Base-by-base conservation (phyloP, 495 filamentous ascomycete species). In the Neurospora pannonica region DNA sequence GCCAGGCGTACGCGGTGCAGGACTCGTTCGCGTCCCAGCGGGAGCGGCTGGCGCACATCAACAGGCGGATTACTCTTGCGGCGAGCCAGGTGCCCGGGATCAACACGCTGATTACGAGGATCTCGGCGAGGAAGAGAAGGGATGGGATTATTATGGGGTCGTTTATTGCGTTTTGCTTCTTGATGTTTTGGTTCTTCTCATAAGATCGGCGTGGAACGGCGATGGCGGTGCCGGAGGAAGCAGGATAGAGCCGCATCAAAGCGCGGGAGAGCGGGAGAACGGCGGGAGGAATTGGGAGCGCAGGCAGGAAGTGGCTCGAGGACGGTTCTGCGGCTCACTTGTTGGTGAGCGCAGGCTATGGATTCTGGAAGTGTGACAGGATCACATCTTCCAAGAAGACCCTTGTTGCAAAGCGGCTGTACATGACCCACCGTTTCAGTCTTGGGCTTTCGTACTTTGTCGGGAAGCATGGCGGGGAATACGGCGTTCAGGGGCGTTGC, bases 1-100 rank as follows among this genome's bases (percentile, higher is more conserved):
- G 92, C 82, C 97, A 98, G 87, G 96, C 96, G 36, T 98, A 99
- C 85, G 94, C 95, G 28, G 94, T 98, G 72, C 96, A 97, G 81
- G 94, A 98, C 85, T 92, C 87, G 77, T 98, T 99, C 81, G 89
- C 89, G 17, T 74, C 93, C 70, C 97, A 99, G 87, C 85, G 94
- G 36, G 94, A 97, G 86, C 93, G 89, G 54, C 84, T 99, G 38
- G 87, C 89, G 71, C 95, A 88, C 81, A 94, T 99, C 72, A 95
- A 97, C 80, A 84, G 95, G 73, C 86, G 95, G 75, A 97, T 98
- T 80, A 92, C 93, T 13, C 88, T 90, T 6, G 95, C 93, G 38
- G 96, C 95, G 67, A 92, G 92, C 78, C 91, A 95, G 79, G 91
- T 99, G 5, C 96, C 96, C 0, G 96, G 96, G 36, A 90, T 99